Percentiles rank a stretch among this genome's conserved stretches.
These are phyloP conservation scores for Trichosporon ovoides DNA, from an alignment of 1,284 basidiomycete species.

Conservation along the genomic window DNA sequence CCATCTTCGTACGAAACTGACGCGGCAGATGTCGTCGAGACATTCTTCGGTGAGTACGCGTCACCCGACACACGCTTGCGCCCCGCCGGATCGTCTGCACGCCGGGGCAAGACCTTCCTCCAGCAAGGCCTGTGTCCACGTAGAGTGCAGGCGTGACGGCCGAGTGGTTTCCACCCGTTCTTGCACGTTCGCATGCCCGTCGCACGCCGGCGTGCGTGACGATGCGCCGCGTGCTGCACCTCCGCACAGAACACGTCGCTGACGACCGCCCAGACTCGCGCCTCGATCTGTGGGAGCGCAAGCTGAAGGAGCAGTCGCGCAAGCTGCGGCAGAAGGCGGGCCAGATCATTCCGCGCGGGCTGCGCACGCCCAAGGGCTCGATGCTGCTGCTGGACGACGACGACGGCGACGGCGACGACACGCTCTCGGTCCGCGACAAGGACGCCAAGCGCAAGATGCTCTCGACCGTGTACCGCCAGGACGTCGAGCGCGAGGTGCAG, in stretches of 20 bases:
- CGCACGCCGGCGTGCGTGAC: too few relatives aligned
- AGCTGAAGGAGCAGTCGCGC: constrained; percentile 77
- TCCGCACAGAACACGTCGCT: neutral
- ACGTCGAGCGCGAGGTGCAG: constrained; percentile 76
- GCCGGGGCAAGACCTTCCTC: neutral
- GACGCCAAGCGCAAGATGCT: constrained; percentile 15
- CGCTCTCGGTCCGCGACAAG: constrained; percentile 14
- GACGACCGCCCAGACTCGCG: constrained; percentile 60
- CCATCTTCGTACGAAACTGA: neutral
- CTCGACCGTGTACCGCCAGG: constrained; percentile 48
- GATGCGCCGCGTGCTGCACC: neutral
- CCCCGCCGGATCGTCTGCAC: too few relatives aligned
- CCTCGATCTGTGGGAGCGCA: constrained; percentile 79
- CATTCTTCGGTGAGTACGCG: constrained; percentile 42
- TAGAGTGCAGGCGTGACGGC: too few relatives aligned
- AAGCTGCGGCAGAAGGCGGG: constrained; percentile 72
- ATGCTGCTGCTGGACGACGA: constrained; percentile 31
- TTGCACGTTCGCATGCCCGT: too few relatives aligned
- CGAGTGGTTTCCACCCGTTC: too few relatives aligned
- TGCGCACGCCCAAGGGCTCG: constrained; percentile 49
- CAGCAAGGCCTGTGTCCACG: too few relatives aligned
- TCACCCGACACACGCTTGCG: neutral
- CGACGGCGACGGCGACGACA: constrained; percentile 18
- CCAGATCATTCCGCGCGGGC: constrained; percentile 57
- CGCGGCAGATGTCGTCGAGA: constrained; percentile 46